Base-by-base conservation (phyloP, 202 grass and related monocot species). In the Panicum virgatum region DNA sequence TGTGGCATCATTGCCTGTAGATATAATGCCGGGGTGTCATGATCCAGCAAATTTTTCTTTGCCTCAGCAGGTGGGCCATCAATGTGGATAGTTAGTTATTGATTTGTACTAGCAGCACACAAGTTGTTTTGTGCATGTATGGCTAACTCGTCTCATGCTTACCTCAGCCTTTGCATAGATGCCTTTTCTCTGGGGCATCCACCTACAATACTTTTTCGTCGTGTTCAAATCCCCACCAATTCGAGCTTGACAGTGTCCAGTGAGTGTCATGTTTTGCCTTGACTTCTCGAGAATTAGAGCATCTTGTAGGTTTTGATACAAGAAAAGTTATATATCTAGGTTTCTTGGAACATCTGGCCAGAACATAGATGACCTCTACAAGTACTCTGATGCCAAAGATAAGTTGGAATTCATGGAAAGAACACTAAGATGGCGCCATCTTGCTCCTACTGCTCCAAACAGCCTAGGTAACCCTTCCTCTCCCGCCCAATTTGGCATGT, bases 321-420 rank as follows among this genome's bases (percentile, higher is more conserved):
- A 11, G 46, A 79, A 79, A 65, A 52, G 22, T 52, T 85, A 18
- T 65, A 16, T 83, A 44, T 84, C 60, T 73, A 98, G 96, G 61
- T 98, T 96, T 85, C 57, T 96, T 66, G 96, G 96, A 86, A 96
- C 96, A 81, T 96, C 96, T 87, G 96, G 96, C 5, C 96, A 98
- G 85, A 98, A 95, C 74, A 88, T 98, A 85, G 92, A 93, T 64
- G 92, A 98, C 69, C 87, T 98, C 40, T 88, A 81, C 58, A 98
- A 88, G 71, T 96, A 98, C 69, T 90, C 90, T 75, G 90, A 96
- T 80, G 92, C 90, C 19, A 93, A 93, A 85, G 91, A 93, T 80
- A 93, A 86, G 66, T 64, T 98, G 58, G 92, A 90, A 39, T 98
- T 93, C 56, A 81, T 96, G 92, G 96, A 98, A 87, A 91, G 92